Conservation (phyloP, 192 early-diverging fungal species). For the Dimargaris cristalligena region DNA sequence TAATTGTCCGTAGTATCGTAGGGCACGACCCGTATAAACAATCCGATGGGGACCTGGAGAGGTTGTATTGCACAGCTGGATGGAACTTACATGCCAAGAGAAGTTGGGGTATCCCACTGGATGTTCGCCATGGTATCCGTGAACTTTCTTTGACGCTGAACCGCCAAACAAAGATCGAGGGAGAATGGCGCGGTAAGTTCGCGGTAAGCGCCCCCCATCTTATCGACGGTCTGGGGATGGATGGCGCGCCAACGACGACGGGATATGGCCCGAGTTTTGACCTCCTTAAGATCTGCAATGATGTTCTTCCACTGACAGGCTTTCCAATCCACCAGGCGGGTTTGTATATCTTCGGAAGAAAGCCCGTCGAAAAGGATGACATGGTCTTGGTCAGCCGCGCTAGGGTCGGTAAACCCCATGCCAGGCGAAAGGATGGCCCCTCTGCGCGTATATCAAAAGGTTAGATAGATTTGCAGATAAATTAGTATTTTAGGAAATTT, state of each 20-base stretch:
- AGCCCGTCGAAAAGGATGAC: conserved; percentile 20
- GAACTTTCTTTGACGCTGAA: conserved; percentile 31
- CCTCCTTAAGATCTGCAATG: conserved; percentile 3
- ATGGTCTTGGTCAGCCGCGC: conserved; percentile 15
- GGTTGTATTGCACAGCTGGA: too few relatives aligned
- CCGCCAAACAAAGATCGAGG: conserved; percentile 31
- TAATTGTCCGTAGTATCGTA: too few relatives aligned
- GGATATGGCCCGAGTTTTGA: background rate
- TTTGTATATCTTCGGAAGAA: conserved; percentile 12
- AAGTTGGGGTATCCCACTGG: conserved; percentile 15
- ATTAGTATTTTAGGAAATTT: too few relatives aligned
- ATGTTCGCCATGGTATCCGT: conserved; percentile 29
- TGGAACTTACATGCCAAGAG: conserved; percentile 9
- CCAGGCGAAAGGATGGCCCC: conserved; percentile 19
- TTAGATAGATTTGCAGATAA: background rate
- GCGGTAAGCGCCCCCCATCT: conserved; percentile 19
- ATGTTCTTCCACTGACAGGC: conserved; percentile 11
- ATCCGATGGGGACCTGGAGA: too few relatives aligned
- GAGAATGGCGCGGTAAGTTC: conserved; percentile 22
- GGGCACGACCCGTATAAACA: too few relatives aligned
- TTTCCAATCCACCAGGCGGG: background rate
- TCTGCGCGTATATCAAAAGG: conserved; percentile 1
- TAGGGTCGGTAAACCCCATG: conserved; percentile 14
- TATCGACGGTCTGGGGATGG: conserved; percentile 10
- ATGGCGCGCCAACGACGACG: background rate